Base-by-base conservation (phyloP, 306 rosid species). In the Carpinus viminea region DNA sequence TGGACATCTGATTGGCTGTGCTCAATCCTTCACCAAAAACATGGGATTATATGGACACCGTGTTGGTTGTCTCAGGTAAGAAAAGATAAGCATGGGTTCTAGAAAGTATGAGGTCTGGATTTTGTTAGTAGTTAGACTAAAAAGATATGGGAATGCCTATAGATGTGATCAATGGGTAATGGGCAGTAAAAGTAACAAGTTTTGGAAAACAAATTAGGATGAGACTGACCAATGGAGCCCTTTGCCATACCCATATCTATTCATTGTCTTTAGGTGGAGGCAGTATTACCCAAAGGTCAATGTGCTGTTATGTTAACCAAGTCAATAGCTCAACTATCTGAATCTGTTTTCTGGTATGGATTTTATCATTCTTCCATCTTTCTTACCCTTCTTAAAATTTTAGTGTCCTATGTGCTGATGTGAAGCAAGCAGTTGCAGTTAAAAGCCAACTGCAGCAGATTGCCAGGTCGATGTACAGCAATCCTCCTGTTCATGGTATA, bases 21-120 rank as follows among this genome's bases (percentile, higher is more conserved):
- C 88, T 78, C 88, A 85, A n/a, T 81, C 85, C 28, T 85, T 62
- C 59, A 73, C 88, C 10, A 85, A 85, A 82, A 85, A 81, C 60
- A 85, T 85, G 88, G 88, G 85, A 62, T 72, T 85, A 61, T 81
- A 85, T 12, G 88, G 81, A 34, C 83, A 85, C 59, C 76, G 81
- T 50, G 88, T 85, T 54, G 85, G 85, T 45, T 81, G 83, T 55
- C 85, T 85, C 65, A 85, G 88, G 85, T 73, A 34, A 38, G 85
- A 15, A 41, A 65, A 9, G 65, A 61, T 61, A 13, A 13, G 8
- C 43, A 61, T 61, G n/a, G 16, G 41, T 5, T 61, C 68, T 28
- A 20, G 43, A 57, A 21, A 57, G 36, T 24, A 57, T 57, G 45
- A 41, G 45, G 26, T n/a, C 20, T 61, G 38, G 7, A 61, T 61